Evolutionary conservation across 164 flowering plant genomes (phyloP).

Genomic region (Macadamia tetraphylla): DNA sequence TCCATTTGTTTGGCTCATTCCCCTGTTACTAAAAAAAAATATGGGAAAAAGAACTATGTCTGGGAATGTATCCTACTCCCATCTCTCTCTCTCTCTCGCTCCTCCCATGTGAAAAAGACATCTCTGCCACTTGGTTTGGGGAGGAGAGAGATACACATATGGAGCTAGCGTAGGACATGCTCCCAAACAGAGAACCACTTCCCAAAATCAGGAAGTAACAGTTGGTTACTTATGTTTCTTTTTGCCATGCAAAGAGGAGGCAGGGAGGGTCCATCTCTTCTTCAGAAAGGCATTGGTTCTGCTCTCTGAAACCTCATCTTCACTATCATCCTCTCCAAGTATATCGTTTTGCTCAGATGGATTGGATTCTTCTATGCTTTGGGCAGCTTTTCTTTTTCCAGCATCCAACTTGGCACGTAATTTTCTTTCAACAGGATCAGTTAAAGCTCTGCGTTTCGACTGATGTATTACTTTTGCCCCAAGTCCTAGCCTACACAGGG

Average conservation of each 20-base stretch:
- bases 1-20: too few relatives aligned
- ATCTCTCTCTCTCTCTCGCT: too few relatives aligned
- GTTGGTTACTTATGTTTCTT: slow-evolving; percentile 28
- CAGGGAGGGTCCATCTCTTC: slow-evolving; percentile 29
- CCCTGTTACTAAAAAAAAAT: too few relatives aligned
- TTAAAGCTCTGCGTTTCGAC: slow-evolving; percentile 21
- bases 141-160: too few relatives aligned
- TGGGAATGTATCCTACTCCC: too few relatives aligned
- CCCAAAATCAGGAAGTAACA: not conserved
- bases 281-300: slow-evolving; percentile 50
- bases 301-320: slow-evolving; percentile 46
- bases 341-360: slow-evolving; percentile 20
- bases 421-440: slow-evolving; percentile 52
- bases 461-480: slow-evolving; percentile 42
- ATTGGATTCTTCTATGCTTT: slow-evolving; percentile 23
- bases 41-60: too few relatives aligned
- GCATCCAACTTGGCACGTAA: slow-evolving; percentile 39
- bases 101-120: too few relatives aligned
- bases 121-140: too few relatives aligned
- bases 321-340: slow-evolving; percentile 21
- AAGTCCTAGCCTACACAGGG: slow-evolving; percentile 43
- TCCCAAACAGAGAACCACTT: too few relatives aligned
- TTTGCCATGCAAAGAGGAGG: slow-evolving; percentile 18
- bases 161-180: too few relatives aligned
- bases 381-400: slow-evolving; percentile 38